phyloP scores from a whole-genome alignment of 352 stramenopile genomes.

The Pythium apleroticum region DNA sequence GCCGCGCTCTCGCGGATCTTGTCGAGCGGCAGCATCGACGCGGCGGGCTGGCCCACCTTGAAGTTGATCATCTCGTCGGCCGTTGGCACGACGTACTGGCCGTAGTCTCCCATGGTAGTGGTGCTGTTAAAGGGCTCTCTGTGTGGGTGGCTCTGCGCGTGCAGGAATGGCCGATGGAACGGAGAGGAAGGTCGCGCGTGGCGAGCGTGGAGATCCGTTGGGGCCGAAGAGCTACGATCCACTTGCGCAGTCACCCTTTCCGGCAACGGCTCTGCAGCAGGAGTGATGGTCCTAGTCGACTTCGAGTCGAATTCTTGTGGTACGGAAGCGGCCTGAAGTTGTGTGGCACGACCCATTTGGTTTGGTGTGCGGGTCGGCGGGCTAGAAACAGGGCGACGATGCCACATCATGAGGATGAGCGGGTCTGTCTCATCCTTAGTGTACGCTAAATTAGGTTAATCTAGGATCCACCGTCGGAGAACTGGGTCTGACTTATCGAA shows the following conservation, averaged over 20 bases:
- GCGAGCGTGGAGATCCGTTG: no score
- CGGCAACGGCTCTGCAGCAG: neutral
- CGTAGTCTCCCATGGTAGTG: constrained; percentile 79
- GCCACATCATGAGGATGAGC: neutral
- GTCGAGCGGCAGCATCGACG: constrained; percentile 83
- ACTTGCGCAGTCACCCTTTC: constrained; percentile 1
- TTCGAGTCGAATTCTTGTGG: constrained; percentile 5
- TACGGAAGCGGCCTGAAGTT: neutral
- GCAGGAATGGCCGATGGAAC: neutral
- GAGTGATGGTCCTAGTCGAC: neutral
- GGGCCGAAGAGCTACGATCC: constrained; percentile 2
- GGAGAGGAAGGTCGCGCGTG: constrained; percentile 3
- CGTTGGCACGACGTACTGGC: constrained; percentile 80
- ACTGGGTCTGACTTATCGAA: neutral
- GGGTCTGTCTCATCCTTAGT: neutral
- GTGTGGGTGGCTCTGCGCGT: no score
- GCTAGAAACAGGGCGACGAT: neutral
- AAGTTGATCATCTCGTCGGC: constrained; percentile 89
- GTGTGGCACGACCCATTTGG: neutral
- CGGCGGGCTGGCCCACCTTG: constrained; percentile 84
- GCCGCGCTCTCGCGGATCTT: constrained; percentile 78
- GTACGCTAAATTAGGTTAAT: constrained; percentile 19
- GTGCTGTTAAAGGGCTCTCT: neutral
- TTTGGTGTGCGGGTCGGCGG: neutral
- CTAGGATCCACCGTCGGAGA: constrained; percentile 3